These are phyloP conservation scores for Pleurotus eryngii DNA, from an alignment of 768 basidiomycete genomes.

Conservation along the genomic window DNA sequence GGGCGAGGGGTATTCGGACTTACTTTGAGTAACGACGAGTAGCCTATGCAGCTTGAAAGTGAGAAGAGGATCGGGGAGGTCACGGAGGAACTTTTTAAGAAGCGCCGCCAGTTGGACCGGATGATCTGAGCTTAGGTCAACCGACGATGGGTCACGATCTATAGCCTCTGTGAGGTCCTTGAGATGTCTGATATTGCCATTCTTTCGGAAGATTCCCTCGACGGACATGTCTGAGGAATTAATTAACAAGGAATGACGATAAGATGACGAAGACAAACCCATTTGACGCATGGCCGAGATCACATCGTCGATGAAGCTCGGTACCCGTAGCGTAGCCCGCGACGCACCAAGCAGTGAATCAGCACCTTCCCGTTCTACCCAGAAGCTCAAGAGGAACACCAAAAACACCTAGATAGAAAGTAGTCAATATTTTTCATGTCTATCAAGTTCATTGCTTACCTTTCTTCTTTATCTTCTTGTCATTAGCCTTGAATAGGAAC, in stretches of 20 bases:
- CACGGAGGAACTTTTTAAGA: slow-evolving; percentile 95
- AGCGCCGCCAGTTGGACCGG: slow-evolving; percentile 96
- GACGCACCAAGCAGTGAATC: slow-evolving; percentile 93
- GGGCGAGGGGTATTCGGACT: slow-evolving; percentile 25
- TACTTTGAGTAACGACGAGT: slow-evolving; percentile 85
- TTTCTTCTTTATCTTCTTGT: slow-evolving; percentile 92
- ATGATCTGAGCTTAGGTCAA: slow-evolving; percentile 92
- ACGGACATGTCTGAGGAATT: slow-evolving; percentile 85
- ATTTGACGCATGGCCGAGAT: slow-evolving; percentile 98
- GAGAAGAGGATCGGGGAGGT: slow-evolving; percentile 93
- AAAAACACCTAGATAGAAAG: slow-evolving; percentile 67
- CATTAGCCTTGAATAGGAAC: slow-evolving; percentile 72
- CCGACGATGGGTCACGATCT: slow-evolving; percentile 89
- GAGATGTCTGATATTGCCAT: slow-evolving; percentile 92
- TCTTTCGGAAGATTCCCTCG: slow-evolving; percentile 98
- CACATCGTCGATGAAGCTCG: slow-evolving; percentile 97
- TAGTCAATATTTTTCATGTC: slow-evolving; percentile 24
- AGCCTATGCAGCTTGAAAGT: slow-evolving; percentile 91
- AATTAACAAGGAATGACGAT: slow-evolving; percentile 8
- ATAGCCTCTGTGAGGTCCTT: slow-evolving; percentile 90
- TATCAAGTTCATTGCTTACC: slow-evolving; percentile 36
- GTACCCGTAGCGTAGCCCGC: slow-evolving; percentile 78
- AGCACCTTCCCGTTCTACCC: slow-evolving; percentile 93
- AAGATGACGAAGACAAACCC: slow-evolving; percentile 49
- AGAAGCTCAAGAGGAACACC: slow-evolving; percentile 89